Base-by-base conservation (phyloP, 352 stramenopile species). In the Phytopythium ostracodes region DNA sequence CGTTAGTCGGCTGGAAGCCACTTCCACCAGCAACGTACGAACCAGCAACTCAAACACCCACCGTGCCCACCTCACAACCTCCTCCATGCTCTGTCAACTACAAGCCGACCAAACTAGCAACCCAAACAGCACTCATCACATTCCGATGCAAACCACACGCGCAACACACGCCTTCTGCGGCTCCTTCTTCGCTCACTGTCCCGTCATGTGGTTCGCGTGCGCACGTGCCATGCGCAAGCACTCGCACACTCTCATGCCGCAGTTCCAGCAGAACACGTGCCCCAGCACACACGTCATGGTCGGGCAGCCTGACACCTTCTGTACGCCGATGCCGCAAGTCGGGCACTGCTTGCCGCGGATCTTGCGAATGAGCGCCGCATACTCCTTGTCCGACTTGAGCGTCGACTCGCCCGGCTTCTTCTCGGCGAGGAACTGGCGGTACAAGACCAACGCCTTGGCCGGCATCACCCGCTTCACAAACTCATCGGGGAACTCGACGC, bases 321-420 rank as follows among this genome's bases (percentile, higher is more conserved):
- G 64, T 18, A 90, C 70, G 29, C 82, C 82, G 11, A 92, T 66
- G 35, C 80, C 80, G 49, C 82, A 92, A 10, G 40, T 56, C 2
- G 82, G 80, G 35, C 82, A 90, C 66, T 90, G 82, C 63, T 80
- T 79, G n/a, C 76, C 71, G 18, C 64, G 62, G 4, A 74, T 36
- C 9, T n/a, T 18, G 22, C 66, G 61, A 17, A 92, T 63, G 20
- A 67, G 64, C 11, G 58, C 57, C 7, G 72, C 74, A 59, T 89
- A 91, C 55, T 83, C 75, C 24, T 71, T 54, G 56, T 91, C 82
- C 33, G 79, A 79, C 22, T 73, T 64, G 25, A 89, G 67, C 0
- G 63, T 72, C 5, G 65, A 71, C 1, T 38, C 25, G 5, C 54
- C 46, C 68, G 75, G 84, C 27, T 72, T 49, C 35, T 75, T 75